Conservation (phyloP, 139 green algal species). For the Picochlorum sp. region DNA sequence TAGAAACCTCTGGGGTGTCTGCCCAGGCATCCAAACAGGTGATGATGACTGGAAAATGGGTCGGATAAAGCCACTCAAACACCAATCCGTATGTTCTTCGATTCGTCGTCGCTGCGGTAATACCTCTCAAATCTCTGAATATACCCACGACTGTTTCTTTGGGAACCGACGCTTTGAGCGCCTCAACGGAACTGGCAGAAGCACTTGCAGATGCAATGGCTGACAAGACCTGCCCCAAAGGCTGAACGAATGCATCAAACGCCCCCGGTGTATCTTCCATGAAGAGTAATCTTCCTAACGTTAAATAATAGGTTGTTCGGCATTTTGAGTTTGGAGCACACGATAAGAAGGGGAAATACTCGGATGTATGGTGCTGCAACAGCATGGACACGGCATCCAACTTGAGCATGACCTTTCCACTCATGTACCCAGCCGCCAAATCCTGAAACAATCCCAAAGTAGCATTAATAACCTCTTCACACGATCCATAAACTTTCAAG, state of each 20-base stretch:
- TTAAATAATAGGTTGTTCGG: constrained; percentile 90
- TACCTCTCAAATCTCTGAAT: constrained; percentile 87
- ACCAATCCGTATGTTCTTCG: constrained; percentile 64
- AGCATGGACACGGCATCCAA: constrained; percentile 82
- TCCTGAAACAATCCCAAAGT: constrained; percentile 93
- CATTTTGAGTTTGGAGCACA: constrained; percentile 71
- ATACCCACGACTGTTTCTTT: constrained; percentile 69
- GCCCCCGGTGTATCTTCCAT: constrained; percentile 84
- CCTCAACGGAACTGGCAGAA: constrained; percentile 25
- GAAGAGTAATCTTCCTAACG: constrained; percentile 86
- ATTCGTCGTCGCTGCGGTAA: constrained; percentile 80
- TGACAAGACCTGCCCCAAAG: constrained; percentile 64
- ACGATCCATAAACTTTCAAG: constrained; percentile 66
- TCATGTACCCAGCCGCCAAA: constrained; percentile 90
- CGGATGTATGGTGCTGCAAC: constrained; percentile 71
- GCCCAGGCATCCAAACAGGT: constrained; percentile 78
- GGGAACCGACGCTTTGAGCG: constrained; percentile 47
- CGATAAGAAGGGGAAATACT: constrained; percentile 79
- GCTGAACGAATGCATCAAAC: constrained; percentile 89
- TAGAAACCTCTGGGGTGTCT: constrained; percentile 69
- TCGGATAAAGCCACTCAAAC: constrained; percentile 97
- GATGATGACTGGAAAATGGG: constrained; percentile 72
- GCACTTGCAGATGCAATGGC: constrained; percentile 35
- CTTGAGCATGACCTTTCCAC: constrained; percentile 92
- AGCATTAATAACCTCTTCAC: constrained; percentile 75